These are phyloP conservation scores for Solanum appendiculatum DNA, from an alignment of 257 asterid species.

Conservation along the genomic window DNA sequence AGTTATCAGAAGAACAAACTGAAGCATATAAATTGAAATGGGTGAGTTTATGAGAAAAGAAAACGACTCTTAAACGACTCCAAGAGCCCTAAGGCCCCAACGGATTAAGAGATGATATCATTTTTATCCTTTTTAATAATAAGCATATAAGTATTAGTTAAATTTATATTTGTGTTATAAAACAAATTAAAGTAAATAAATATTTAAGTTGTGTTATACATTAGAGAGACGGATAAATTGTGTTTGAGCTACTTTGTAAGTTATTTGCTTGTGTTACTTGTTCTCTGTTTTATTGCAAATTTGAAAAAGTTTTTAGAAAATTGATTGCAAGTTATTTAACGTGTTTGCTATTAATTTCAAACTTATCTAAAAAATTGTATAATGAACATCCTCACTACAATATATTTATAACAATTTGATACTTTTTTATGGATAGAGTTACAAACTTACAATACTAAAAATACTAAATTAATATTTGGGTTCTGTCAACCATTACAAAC, in stretches of 20 bases:
- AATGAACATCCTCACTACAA: neutral
- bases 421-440: neutral
- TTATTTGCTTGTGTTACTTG: neutral
- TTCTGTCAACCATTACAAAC: neutral
- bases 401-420: neutral
- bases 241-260: neutral
- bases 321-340: neutral
- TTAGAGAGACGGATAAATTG: neutral
- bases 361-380: neutral
- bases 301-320: too few relatives aligned
- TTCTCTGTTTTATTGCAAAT: neutral
- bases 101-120: neutral
- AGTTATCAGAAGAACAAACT: too few relatives aligned
- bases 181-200: neutral
- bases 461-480: neutral
- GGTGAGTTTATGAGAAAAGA: neutral
- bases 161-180: neutral
- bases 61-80: neutral
- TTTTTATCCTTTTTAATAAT: neutral
- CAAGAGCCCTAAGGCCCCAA: neutral
- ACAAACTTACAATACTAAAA: neutral
- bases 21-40: neutral
- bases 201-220: neutral
- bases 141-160: neutral
- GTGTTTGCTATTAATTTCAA: neutral